phyloP scores from a whole-genome alignment of 2,329 filamentous ascomycete species.

The Trichoderma atrobrunneum region DNA sequence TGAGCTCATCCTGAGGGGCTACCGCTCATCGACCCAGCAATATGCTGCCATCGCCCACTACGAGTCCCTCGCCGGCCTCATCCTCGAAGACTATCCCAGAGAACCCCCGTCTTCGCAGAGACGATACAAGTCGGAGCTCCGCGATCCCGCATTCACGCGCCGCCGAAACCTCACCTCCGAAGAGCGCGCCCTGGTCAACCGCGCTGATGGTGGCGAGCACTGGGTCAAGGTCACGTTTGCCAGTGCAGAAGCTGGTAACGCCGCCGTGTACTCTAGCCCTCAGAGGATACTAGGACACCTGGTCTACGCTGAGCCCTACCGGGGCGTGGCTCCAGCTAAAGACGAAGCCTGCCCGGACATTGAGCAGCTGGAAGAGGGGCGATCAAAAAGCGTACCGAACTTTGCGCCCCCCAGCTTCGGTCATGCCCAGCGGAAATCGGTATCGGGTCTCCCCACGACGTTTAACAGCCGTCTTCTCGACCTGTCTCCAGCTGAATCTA shows the following conservation, averaged over 20 bases:
- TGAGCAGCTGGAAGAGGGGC: constrained; percentile 37
- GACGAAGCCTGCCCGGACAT: constrained; percentile 62
- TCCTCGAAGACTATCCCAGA: constrained; percentile 91
- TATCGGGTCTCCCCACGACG: constrained; percentile 33
- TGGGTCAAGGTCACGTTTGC: constrained; percentile 91
- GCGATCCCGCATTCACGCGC: constrained; percentile 68
- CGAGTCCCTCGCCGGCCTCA: constrained; percentile 78
- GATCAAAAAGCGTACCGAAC: constrained; percentile 38
- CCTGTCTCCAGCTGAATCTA: constrained; percentile 45
- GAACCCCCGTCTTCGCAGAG: constrained; percentile 70
- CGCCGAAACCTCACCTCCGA: constrained; percentile 63
- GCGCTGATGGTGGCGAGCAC: constrained; percentile 78
- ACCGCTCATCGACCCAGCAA: constrained; percentile 60
- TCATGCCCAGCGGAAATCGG: constrained; percentile 30
- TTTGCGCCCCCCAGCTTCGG: constrained; percentile 22
- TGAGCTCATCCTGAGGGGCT: constrained; percentile 84
- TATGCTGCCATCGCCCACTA: constrained; percentile 89
- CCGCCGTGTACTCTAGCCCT: constrained; percentile 67
- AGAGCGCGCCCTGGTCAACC: constrained; percentile 76
- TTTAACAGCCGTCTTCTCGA: constrained; percentile 40
- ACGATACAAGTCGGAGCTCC: constrained; percentile 70
- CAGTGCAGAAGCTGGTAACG: constrained; percentile 66
- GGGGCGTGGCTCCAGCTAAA: constrained; percentile 59
- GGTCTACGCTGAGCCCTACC: constrained; percentile 69
- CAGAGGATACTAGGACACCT: constrained; percentile 68